Base-by-base conservation (phyloP, 2,329 filamentous ascomycete genomes). In the Sporothrix pallida region DNA sequence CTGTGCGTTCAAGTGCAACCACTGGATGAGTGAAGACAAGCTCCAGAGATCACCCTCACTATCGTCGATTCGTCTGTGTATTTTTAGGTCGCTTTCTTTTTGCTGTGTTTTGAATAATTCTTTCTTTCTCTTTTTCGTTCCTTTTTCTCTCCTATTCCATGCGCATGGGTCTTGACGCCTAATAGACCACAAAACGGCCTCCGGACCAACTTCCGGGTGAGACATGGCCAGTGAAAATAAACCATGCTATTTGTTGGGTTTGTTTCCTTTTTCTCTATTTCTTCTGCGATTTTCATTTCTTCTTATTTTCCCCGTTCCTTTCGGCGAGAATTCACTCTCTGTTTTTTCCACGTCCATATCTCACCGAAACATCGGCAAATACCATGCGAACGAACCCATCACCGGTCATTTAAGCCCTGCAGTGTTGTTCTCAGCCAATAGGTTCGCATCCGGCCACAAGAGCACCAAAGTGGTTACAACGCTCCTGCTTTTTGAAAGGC, bases 381-480 rank as follows among this genome's bases (percentile, higher is more conserved):
- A 6, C 17, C 31, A 63, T 60, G 56, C 26, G 26, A 60, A 8
- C 52, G 20, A 60, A 60, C 56, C 56, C 26, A 37, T 60, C 26
- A 26, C 13, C 31, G 58, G 58, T 44, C 58, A 63, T 44, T 63
- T 56, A 63, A 5, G 26, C 62, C 42, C 42, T 46, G 42, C 62
- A 67, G 23, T 20, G 42, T 67, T 44, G n/a, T 48, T 23, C n/a
- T 3, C 62, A 26, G 42, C 62, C 62, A 67, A 67, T 67, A 48
- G 62, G 62, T 26, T 48, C 62, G 42, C 62, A 67, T 48, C 62
- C 62, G 62, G 20, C 10, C 62, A 68, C 65, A 52, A 37, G 26
- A 5, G 15, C 10, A 37, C 62, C 37, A 26, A 15, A 67, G 17
- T 4, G 17, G 1, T 8, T 15, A 20, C 20, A 13, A 3, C 26